A percentile compares a stretch with the other conserved stretches of the same genome.
These are phyloP conservation scores for Talaromyces sp. DNA, from an alignment of 2,329 filamentous ascomycete species.

Conservation along the genomic window DNA sequence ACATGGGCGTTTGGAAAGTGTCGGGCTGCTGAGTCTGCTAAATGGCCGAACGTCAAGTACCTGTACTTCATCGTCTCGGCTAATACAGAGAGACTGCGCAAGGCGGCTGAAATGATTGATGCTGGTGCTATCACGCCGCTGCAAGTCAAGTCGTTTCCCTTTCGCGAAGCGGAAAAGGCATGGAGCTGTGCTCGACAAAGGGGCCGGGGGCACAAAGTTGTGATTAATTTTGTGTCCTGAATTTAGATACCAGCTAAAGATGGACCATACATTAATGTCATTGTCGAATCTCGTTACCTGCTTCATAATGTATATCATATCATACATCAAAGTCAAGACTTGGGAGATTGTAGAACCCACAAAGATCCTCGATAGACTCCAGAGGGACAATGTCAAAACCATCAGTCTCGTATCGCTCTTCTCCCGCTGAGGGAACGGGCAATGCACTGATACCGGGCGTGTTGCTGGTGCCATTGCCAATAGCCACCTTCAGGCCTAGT, in stretches of 20 bases:
- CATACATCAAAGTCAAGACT: not conserved
- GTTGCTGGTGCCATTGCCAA: not conserved
- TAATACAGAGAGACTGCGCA: conserved; percentile 3
- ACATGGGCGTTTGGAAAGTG: not conserved
- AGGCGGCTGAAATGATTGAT: not conserved
- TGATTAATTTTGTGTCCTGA: not conserved
- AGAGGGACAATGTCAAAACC: conserved; percentile 18
- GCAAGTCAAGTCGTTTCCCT: not conserved
- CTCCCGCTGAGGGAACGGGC: not conserved
- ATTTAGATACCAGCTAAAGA: not conserved
- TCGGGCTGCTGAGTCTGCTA: not conserved
- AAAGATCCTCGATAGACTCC: conserved; percentile 22
- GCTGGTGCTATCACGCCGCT: not conserved
- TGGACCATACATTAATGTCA: not conserved
- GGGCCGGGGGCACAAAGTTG: not conserved
- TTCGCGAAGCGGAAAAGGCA: not conserved
- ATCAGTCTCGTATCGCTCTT: not conserved
- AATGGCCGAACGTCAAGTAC: not conserved
- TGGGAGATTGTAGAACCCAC: conserved; percentile 21
- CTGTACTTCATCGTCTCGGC: conserved; percentile 3
- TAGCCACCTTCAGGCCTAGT: conserved; percentile 9
- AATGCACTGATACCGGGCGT: not conserved
- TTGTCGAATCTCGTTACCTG: not conserved
- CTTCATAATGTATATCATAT: not conserved
- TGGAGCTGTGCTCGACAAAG: not conserved